Conservation (phyloP, 2,329 filamentous ascomycete species). For the Cladorrhinum sp. region DNA sequence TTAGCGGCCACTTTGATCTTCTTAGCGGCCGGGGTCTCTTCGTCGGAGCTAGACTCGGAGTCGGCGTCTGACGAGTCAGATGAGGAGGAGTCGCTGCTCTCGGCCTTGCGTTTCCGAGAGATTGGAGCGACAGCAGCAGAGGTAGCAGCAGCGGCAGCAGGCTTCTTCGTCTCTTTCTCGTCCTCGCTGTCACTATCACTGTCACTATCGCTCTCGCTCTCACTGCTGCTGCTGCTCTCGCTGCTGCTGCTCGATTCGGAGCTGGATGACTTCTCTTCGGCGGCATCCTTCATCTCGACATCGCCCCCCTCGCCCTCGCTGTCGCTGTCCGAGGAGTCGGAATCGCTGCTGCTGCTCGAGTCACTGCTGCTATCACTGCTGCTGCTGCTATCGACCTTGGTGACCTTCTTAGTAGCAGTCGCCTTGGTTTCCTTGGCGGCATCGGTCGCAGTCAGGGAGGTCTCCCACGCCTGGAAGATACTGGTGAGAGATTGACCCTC, state of each 20-base stretch:
- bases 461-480: conserved; percentile 52
- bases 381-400: conserved; percentile 33
- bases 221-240: conserved; percentile 28
- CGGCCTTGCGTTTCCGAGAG: conserved; percentile 55
- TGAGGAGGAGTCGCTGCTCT: conserved; percentile 38
- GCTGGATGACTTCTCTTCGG: conserved; percentile 29
- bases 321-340: conserved; percentile 33
- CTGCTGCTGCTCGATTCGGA: conserved; percentile 34
- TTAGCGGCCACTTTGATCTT: conserved; percentile 42
- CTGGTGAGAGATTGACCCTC: conserved; percentile 44
- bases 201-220: conserved; percentile 31
- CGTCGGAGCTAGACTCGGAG: conserved; percentile 43
- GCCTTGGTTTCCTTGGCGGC: conserved; percentile 27
- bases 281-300: conserved; percentile 48
- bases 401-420: conserved; percentile 29
- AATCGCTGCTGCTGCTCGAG: conserved; percentile 33
- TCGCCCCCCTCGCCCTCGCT: conserved; percentile 34
- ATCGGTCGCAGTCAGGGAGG: conserved; percentile 34
- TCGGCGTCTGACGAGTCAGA: conserved; percentile 25
- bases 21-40: conserved; percentile 49
- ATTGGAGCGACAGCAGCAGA: conserved; percentile 34
- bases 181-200: conserved; percentile 34
- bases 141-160: conserved; percentile 33
- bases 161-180: conserved; percentile 27
- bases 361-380: conserved; percentile 35